Evolutionary conservation across 2,329 filamentous ascomycete genomes (phyloP).

Genomic region (Stemphylium lycopersici): DNA sequence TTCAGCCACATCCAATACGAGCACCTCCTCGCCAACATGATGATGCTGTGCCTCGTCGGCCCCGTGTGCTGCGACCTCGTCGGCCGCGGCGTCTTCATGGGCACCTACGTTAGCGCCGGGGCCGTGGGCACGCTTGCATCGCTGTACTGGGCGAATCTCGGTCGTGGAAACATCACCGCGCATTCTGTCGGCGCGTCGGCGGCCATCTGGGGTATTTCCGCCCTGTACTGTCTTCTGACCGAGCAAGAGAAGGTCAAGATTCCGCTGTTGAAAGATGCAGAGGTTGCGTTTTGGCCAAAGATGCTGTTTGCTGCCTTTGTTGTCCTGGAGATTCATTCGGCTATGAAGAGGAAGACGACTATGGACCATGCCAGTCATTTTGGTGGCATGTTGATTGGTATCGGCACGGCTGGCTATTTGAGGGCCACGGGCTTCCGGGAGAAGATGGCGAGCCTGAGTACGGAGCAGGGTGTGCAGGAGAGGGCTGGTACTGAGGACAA

Average conservation of each 20-base stretch:
- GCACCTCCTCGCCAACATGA: conserved; percentile 69
- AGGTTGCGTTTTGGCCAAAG: conserved; percentile 40
- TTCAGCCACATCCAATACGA: conserved; percentile 71
- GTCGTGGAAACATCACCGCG: conserved; percentile 32
- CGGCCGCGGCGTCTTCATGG: conserved; percentile 43
- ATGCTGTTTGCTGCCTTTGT: conserved; percentile 38
- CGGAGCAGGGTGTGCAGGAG: conserved; percentile 14
- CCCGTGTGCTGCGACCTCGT: conserved; percentile 50
- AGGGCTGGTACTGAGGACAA: conserved; percentile 19
- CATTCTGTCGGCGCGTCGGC: conserved; percentile 44
- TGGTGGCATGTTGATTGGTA: conserved; percentile 39
- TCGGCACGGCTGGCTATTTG: conserved; percentile 36
- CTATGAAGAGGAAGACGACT: conserved; percentile 15
- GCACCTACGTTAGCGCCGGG: conserved; percentile 44
- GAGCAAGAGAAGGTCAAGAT: conserved; percentile 40
- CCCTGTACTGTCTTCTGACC: conserved; percentile 40
- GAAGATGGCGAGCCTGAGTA: conserved; percentile 5
- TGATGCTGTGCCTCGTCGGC: conserved; percentile 69
- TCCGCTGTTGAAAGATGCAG: conserved; percentile 36
- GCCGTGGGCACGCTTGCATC: conserved; percentile 38
- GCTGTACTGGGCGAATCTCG: conserved; percentile 44
- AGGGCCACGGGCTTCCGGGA: conserved; percentile 32
- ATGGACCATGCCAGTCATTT: conserved; percentile 49
- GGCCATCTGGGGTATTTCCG: conserved; percentile 42
- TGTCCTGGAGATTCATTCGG: conserved; percentile 28